These are phyloP conservation scores for Mycena sanguinolenta DNA, from an alignment of 768 basidiomycete species.

Conservation along the genomic window DNA sequence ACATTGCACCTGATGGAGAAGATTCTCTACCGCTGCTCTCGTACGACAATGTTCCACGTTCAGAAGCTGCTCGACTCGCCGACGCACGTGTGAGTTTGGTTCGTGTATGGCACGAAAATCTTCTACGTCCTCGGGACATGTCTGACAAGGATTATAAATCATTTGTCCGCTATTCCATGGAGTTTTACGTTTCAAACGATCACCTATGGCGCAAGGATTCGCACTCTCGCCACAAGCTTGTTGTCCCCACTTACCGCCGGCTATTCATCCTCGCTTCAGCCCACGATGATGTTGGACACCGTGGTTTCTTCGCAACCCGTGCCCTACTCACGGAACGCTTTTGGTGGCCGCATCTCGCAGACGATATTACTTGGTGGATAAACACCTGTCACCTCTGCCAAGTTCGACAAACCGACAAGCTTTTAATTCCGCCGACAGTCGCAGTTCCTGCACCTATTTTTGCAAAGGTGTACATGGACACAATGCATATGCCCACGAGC, in stretches of 20 bases:
- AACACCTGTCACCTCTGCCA: no score
- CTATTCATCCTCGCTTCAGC: constrained; percentile 41
- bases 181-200: constrained; percentile 36
- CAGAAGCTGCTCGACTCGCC: not conserved
- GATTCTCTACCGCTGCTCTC: not conserved
- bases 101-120: constrained; percentile 23
- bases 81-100: constrained; percentile 21
- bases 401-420: no score
- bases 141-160: constrained; percentile 25
- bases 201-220: constrained; percentile 41
- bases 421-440: no score
- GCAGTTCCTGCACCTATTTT: no score
- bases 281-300: no score
- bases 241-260: constrained; percentile 28
- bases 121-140: no score
- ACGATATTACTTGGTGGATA: constrained; percentile 39
- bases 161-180: constrained; percentile 36
- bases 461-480: no score
- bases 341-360: constrained; percentile 41
- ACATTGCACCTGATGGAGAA: not conserved
- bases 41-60: constrained; percentile 1
- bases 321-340: constrained; percentile 33
- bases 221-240: constrained; percentile 39
- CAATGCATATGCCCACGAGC: no score
- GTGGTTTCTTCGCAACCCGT: constrained; percentile 38